Percentiles rank a stretch among this genome's conserved stretches.
These are phyloP conservation scores for Cercospora berteroae DNA, from an alignment of 2,329 filamentous ascomycete genomes.

Conservation along the genomic window DNA sequence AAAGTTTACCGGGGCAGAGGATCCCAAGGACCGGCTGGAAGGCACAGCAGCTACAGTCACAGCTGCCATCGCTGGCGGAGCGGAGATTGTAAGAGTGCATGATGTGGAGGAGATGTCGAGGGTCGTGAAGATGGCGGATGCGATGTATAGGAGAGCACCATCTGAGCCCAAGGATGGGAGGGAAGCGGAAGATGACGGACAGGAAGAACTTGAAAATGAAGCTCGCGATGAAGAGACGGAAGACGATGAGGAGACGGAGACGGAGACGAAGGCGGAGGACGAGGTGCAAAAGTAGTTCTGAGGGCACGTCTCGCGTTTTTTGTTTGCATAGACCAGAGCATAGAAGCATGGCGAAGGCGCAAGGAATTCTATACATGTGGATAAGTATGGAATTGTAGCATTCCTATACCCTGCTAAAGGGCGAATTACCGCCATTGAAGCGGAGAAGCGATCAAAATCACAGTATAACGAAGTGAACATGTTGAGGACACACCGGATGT, in stretches of 20 bases:
- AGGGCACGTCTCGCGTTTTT: background rate
- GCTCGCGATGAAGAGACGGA: background rate
- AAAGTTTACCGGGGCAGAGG: constrained; percentile 70
- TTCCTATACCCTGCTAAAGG: background rate
- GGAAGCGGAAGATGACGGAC: background rate
- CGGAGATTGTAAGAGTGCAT: constrained; percentile 89
- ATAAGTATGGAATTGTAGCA: background rate
- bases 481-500: background rate
- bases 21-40: constrained; percentile 69
- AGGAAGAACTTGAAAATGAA: background rate
- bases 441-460: background rate
- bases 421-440: background rate
- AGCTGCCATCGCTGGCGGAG: constrained; percentile 80
- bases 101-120: constrained; percentile 83
- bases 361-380: background rate
- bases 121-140: constrained; percentile 84
- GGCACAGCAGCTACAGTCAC: constrained; percentile 87
- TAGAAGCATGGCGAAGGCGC: background rate
- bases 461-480: background rate
- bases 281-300: background rate
- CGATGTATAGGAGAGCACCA: constrained; percentile 54
- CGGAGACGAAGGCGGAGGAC: background rate
- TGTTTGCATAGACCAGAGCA: background rate
- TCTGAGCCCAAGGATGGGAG: background rate
- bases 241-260: background rate